Evolutionary conservation across 345 rosid genomes (phyloP), one percentile per base, ranked within the genome.

Genomic region (Acer yangbiense): DNA sequence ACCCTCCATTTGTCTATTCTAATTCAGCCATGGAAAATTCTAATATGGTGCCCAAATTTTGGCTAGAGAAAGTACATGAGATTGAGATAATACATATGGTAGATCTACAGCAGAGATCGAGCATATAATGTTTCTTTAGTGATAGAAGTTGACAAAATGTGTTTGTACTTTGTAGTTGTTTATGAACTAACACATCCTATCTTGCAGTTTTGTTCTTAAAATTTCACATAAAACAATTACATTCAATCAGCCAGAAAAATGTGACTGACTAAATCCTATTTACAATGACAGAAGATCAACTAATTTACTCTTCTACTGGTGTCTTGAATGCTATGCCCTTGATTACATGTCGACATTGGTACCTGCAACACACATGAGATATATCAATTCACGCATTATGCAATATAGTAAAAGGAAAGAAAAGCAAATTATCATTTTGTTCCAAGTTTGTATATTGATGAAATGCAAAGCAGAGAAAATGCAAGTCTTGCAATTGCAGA

Each of bases 291-390:
- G 43, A 32, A 66, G 58, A 32, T 57, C 50, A 55, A 12, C 55
- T 75, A 71, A 67, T 65, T 88, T 79, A 89, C 84, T 90, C 98
- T 69, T 93, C 94, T 10, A 80, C 80, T n/a, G 89, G 77, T 71
- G 82, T 76, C 39, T 86, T 82, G 83, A 86, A 86, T 61, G 89
- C 87, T 55, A 93, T 77, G 25, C 98, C 98, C 85, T 88, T 90
- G 61, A 91, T 81, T 46, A 87, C 91, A 82, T 90, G 97, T 43
- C 93, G 90, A 74, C 97, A 93, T n/a, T 90, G 98, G 77, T 88
- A 93, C 97, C 98, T 93, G 84, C 75, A 48, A 78, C 67, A 41
- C 16, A 67, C 10, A 50, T 41, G 25, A 25, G 43, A 63, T 25
- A 29, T 21, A 21, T 60, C 7, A 62, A 17, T 27, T 7, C 29